Conservation (phyloP, 805 yeast species). For the Lachancea kluyveri region DNA sequence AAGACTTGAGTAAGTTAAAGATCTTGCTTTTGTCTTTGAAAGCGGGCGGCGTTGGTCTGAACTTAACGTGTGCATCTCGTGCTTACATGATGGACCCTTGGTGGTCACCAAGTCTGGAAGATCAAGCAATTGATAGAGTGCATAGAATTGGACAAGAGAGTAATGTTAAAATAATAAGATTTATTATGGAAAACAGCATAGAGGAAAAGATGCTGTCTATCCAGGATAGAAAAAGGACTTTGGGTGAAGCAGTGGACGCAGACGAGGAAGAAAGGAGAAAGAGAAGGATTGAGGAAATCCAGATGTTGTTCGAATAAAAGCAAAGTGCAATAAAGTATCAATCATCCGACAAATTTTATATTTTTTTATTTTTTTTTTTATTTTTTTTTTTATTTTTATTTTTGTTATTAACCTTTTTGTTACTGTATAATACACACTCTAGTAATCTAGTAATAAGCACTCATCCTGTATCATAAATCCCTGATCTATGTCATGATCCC, state of each 20-base stretch:
- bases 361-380: background rate
- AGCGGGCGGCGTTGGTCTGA: constrained; percentile 93
- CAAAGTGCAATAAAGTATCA: no score
- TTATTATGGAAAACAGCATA: constrained; percentile 74
- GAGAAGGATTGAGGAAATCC: constrained; percentile 66
- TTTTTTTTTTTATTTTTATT: background rate
- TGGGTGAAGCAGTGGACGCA: constrained; percentile 74
- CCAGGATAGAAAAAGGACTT: constrained; percentile 75
- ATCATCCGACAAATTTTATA: background rate
- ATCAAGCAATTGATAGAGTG: constrained; percentile 98
- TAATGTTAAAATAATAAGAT: constrained; percentile 68
- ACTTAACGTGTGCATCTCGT: constrained; percentile 74
- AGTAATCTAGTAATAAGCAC: constrained; percentile 22
- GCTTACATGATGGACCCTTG: constrained; percentile 95
- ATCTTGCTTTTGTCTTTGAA: constrained; percentile 70
- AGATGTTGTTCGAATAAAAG: constrained; percentile 53
- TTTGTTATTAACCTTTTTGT: background rate
- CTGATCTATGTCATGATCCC: constrained; percentile 5
- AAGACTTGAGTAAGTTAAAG: constrained; percentile 30
- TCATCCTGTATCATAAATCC: constrained; percentile 20
- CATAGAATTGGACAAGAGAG: constrained; percentile 89
- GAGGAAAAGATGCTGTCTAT: constrained; percentile 85
- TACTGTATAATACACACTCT: background rate
- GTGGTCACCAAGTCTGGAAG: constrained; percentile 93
- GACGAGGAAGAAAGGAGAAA: constrained; percentile 70